Base-by-base conservation (phyloP, 2,329 filamentous ascomycete genomes). In the Trichoderma sp. region DNA sequence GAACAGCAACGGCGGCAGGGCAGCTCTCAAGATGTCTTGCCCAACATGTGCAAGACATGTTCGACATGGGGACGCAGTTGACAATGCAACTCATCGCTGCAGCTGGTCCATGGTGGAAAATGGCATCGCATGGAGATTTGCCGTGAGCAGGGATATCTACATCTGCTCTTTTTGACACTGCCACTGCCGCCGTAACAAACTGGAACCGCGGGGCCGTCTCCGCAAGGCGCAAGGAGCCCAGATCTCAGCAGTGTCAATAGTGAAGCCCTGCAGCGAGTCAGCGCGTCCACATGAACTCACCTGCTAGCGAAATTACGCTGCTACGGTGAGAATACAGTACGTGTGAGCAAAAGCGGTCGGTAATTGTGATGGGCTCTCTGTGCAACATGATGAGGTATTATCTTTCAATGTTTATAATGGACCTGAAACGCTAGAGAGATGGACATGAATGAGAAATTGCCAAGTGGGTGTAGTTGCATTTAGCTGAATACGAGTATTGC, bases 351-450 rank as follows among this genome's bases (percentile, higher is more conserved):
- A 46, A 43, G 39, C 14, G 32, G 37, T 49, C 8, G 37, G 63
- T 32, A 39, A 52, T 64, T 54, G 46, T 54, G 46, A 64, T 49
- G 60, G 16, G 46, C 58, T 64, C 58, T 64, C 54, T 64, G 46
- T 64, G 60, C 49, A 52, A 32, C 60, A 64, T 54, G 32, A 24
- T 51, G 60, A 54, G 14, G 7, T 61, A 64, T 64, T 54, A 56
- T 56, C 28, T 13, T 54, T 28, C 39, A 32, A 30, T 32, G 4
- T 34, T 34, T 14, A 43, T n/a, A 43, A 30, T n/a, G 63, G 4
- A 49, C 54, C 63, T 66, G 63, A 66, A 66, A 66, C 63, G 51
- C 28, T 58, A 49, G 52, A 58, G 54, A 34, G 37, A 66, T 34
- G 52, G 37, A 32, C 28, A 43, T 46, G 52, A 49, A 43, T 46